Evolutionary conservation across 768 basidiomycete species (phyloP).

Genomic region (Suillus hirtellus): DNA sequence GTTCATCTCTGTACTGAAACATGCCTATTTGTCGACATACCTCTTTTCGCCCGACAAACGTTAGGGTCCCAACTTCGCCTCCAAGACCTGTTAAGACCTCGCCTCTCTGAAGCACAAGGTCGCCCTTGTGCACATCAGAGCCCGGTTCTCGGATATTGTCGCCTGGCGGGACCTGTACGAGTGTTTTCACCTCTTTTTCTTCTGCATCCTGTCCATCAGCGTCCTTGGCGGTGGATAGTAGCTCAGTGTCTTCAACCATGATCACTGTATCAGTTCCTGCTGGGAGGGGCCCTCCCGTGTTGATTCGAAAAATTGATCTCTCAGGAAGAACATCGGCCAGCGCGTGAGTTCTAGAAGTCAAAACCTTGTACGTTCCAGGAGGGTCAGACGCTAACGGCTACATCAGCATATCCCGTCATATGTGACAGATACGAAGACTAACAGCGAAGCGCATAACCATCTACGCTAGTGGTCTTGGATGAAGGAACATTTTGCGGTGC

Average conservation of each 20-base stretch:
- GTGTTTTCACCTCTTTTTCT: constrained; percentile 69
- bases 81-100: constrained; percentile 64
- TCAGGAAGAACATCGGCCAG: constrained; percentile 40
- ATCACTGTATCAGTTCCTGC: constrained; percentile 74
- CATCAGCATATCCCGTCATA: background rate
- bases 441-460: constrained; percentile 86
- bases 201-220: constrained; percentile 48
- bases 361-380: constrained; percentile 65
- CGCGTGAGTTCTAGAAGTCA: constrained; percentile 51
- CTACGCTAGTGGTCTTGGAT: constrained; percentile 75
- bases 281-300: constrained; percentile 84
- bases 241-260: constrained; percentile 91
- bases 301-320: constrained; percentile 61
- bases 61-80: constrained; percentile 82
- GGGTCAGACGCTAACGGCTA: constrained; percentile 53
- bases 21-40: constrained; percentile 36
- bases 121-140: constrained; percentile 70
- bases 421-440: constrained; percentile 19
- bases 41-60: constrained; percentile 74
- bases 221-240: constrained; percentile 54
- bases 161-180: constrained; percentile 56
- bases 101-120: constrained; percentile 63
- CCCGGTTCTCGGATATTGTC: constrained; percentile 78
- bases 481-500: constrained; percentile 65
- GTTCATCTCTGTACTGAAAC: background rate